Evolutionary conservation across 495 filamentous ascomycete genomes (phyloP).

Genomic region (Jackrogersella minutella): DNA sequence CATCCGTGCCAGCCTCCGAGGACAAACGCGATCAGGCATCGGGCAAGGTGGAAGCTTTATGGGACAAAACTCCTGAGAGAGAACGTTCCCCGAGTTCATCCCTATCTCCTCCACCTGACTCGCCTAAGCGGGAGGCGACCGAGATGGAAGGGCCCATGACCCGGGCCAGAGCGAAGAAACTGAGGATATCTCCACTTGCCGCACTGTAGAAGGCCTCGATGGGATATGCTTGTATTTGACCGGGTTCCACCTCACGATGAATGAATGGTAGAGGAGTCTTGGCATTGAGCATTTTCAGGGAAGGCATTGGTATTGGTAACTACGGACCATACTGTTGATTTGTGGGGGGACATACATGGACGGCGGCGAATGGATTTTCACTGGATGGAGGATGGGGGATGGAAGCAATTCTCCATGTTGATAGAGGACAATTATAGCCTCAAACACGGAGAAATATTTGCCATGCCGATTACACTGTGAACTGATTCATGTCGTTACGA

Average conservation of each 20-base stretch:
- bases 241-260: background rate
- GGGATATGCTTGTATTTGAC: background rate
- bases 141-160: conserved; percentile 13
- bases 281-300: conserved; percentile 31
- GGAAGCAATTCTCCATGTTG: conserved; percentile 3
- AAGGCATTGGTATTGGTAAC: conserved; percentile 7
- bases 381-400: background rate
- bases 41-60: background rate
- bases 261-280: conserved; percentile 9
- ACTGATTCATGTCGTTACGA: too few species aligned
- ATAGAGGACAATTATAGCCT: conserved; percentile 4
- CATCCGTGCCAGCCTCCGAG: background rate
- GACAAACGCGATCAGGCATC: background rate
- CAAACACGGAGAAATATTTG: background rate
- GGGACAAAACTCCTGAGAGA: background rate
- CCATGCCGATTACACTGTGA: background rate
- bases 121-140: conserved; percentile 20
- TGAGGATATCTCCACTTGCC: background rate
- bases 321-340: background rate
- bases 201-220: background rate
- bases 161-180: conserved; percentile 6
- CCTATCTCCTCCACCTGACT: too few species aligned
- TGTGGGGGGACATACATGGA: background rate
- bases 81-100: background rate
- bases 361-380: conserved; percentile 1